Percentiles rank a stretch among this genome's conserved stretches.
phyloP scores from a whole-genome alignment of 768 basidiomycete genomes.

The Cubamyces lactineus region DNA sequence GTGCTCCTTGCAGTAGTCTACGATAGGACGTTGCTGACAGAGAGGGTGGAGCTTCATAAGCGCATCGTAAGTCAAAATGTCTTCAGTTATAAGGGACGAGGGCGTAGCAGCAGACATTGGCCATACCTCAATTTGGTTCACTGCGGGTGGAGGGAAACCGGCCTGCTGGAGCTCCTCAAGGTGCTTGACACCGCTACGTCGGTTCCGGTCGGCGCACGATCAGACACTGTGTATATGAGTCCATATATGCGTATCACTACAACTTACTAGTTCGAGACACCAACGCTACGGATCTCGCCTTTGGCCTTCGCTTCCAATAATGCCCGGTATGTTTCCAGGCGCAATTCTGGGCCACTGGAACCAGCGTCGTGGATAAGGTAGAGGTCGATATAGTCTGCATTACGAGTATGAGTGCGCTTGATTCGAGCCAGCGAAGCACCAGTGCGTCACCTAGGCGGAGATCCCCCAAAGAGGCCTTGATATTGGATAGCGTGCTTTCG shows the following conservation, averaged over 20 bases:
- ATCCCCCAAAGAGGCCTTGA: constrained; percentile 57
- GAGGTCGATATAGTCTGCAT: constrained; percentile 49
- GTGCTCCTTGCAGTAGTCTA: constrained; percentile 56
- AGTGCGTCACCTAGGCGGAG: constrained; percentile 42
- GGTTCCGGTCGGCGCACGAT: background rate
- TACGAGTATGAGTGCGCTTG: background rate
- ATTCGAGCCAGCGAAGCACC: background rate
- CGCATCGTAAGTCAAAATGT: constrained; percentile 38
- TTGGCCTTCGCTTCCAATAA: constrained; percentile 39
- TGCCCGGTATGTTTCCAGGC: constrained; percentile 45
- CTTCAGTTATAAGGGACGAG: background rate
- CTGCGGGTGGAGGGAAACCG: constrained; percentile 64
- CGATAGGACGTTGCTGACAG: constrained; percentile 81
- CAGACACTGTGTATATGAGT: background rate
- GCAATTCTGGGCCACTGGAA: constrained; percentile 39
- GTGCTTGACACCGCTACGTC: constrained; percentile 70
- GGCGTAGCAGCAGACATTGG: no score
- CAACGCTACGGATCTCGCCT: constrained; percentile 43
- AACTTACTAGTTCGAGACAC: constrained; percentile 54
- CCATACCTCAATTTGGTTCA: constrained; percentile 82
- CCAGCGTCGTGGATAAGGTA: constrained; percentile 49
- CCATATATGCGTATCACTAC: constrained; percentile 11
- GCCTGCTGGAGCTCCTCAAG: constrained; percentile 71
- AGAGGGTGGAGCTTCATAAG: constrained; percentile 70
- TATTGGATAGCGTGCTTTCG: constrained; percentile 56